Percentiles rank a stretch among this genome's conserved stretches.
Conservation (phyloP, 2,329 filamentous ascomycete genomes). For the Trichoderma aggressivum region DNA sequence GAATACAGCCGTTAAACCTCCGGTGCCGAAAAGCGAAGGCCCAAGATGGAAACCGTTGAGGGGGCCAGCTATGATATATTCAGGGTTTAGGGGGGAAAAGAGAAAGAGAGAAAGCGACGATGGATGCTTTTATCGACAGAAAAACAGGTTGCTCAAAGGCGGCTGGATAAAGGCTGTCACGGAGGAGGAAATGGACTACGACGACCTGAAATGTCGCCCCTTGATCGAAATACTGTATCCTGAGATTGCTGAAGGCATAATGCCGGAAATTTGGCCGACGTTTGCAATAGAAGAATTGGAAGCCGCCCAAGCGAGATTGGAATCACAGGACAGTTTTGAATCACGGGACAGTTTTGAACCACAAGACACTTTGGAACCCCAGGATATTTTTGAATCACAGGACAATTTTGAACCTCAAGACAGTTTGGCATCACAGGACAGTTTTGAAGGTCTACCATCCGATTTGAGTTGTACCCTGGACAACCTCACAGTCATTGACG, state of each 20-base stretch:
- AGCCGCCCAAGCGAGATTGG: too few relatives aligned
- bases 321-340: too few relatives aligned
- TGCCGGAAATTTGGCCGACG: background rate
- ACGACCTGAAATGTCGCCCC: background rate
- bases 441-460: too few relatives aligned
- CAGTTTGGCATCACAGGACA: too few relatives aligned
- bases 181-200: background rate
- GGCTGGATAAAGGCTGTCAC: background rate
- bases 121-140: background rate
- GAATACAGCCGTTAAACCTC: too few relatives aligned
- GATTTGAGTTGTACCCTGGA: too few relatives aligned
- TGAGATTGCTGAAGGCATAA: background rate
- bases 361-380: too few relatives aligned
- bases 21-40: slow-evolving; percentile 21
- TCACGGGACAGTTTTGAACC: too few relatives aligned
- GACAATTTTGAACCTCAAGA: too few relatives aligned
- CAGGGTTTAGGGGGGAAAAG: background rate
- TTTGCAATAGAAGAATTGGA: background rate
- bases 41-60: background rate
- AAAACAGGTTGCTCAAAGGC: background rate
- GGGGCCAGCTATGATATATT: background rate
- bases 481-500: background rate
- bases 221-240: background rate
- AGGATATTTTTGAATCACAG: too few relatives aligned
- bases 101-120: background rate